Conservation (phyloP, 805 yeast genomes). For the Metschnikowia dekortorum region DNA sequence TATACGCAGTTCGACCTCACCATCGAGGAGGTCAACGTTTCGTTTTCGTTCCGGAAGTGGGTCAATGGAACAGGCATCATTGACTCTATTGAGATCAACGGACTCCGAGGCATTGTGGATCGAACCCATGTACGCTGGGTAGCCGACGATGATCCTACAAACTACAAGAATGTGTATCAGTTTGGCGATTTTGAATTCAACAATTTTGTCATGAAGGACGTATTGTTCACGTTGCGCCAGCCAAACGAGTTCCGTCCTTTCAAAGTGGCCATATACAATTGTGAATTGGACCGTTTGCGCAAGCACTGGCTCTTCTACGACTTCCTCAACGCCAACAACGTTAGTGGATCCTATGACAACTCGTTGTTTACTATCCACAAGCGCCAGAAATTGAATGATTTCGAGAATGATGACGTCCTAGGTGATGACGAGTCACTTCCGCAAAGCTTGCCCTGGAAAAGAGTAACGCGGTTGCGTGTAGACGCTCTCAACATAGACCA, state of each 20-base stretch:
- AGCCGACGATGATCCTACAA: constrained; percentile 75
- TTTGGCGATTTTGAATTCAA: constrained; percentile 95
- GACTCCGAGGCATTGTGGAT: constrained; percentile 89
- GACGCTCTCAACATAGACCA: constrained; percentile 87
- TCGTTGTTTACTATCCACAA: constrained; percentile 89
- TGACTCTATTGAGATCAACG: constrained; percentile 69
- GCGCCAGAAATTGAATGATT: constrained; percentile 56
- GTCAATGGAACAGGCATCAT: constrained; percentile 84
- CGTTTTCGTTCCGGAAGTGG: constrained; percentile 83
- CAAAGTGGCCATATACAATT: constrained; percentile 80
- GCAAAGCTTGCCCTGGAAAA: constrained; percentile 40
- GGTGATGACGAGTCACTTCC: constrained; percentile 14
- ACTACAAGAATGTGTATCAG: constrained; percentile 63
- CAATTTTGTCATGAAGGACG: constrained; percentile 77
- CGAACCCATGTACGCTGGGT: constrained; percentile 84
- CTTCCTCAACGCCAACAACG: constrained; percentile 72
- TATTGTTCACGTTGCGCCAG: constrained; percentile 73
- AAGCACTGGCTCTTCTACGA: constrained; percentile 95
- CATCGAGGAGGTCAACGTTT: constrained; percentile 76
- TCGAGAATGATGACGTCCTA: constrained; percentile 17
- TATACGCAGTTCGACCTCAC: constrained; percentile 94
- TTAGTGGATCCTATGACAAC: constrained; percentile 90
- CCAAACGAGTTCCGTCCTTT: constrained; percentile 81
- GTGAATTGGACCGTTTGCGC: constrained; percentile 73
- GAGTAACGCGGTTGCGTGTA: constrained; percentile 73